Evolutionary conservation across 306 rosid genomes (phyloP).

Genomic region (Quercus robur): DNA sequence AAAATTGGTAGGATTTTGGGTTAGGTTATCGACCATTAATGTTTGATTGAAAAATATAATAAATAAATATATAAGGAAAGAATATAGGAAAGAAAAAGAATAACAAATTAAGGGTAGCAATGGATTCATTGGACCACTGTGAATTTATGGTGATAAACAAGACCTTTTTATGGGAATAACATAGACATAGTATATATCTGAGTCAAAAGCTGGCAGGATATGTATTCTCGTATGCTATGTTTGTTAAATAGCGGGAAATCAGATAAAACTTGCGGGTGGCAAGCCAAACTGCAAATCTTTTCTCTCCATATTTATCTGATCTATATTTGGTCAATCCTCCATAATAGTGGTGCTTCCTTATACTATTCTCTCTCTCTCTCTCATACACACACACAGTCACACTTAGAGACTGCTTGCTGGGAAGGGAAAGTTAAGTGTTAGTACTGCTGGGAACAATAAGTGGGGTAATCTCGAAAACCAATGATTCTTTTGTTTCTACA

Average conservation of each 20-base stretch:
- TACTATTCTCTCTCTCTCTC: neutral
- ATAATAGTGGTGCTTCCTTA: neutral
- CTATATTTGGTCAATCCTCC: constrained; percentile 40
- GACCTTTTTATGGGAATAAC: constrained; percentile 30
- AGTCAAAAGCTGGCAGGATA: constrained; percentile 34
- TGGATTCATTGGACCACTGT: neutral
- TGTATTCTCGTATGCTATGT: constrained; percentile 7
- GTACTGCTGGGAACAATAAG: constrained; percentile 25
- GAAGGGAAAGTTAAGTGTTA: constrained; percentile 23
- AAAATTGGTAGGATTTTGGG: too few species aligned
- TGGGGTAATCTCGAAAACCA: constrained; percentile 38
- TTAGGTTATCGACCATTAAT: neutral
- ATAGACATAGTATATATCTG: constrained; percentile 21
- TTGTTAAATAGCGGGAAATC: constrained; percentile 39
- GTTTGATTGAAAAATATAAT: neutral
- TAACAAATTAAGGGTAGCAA: neutral
- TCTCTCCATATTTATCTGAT: constrained; percentile 16
- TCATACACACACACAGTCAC: neutral
- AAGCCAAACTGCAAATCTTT: neutral
- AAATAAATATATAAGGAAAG: too few species aligned
- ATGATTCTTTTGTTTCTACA: constrained; percentile 39
- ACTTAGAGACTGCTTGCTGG: constrained; percentile 15
- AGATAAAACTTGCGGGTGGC: constrained; percentile 24
- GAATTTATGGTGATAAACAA: neutral
- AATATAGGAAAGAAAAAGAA: neutral